These are phyloP conservation scores for Nemania sp. DNA, from an alignment of 2,329 filamentous ascomycete genomes.

Conservation along the genomic window DNA sequence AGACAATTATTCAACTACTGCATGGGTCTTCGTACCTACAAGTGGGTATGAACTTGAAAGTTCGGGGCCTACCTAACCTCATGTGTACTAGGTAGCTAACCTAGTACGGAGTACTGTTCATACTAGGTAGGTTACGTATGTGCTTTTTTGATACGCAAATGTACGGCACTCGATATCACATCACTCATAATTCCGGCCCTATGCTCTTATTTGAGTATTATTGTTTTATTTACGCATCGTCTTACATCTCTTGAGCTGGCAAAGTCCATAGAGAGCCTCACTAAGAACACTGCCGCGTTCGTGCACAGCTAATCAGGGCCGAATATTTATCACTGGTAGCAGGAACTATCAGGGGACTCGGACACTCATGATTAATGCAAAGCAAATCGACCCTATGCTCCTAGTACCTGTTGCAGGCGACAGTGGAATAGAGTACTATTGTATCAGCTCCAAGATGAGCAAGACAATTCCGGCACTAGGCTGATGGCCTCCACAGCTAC, in stretches of 20 bases:
- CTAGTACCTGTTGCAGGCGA: constrained; percentile 12
- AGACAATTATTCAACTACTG: neutral
- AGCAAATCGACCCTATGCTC: constrained; percentile 8
- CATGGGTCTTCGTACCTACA: too few relatives aligned
- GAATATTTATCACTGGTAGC: neutral
- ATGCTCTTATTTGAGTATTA: constrained; percentile 6
- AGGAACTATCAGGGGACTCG: constrained; percentile 5
- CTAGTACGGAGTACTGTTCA: too few relatives aligned
- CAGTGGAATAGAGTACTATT: neutral
- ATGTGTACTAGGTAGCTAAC: too few relatives aligned
- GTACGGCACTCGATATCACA: neutral
- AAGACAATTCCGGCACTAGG: neutral
- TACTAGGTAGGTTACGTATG: too few relatives aligned
- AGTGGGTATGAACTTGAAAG: too few relatives aligned
- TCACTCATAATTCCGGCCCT: neutral
- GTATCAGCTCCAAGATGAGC: neutral
- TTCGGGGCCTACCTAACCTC: too few relatives aligned
- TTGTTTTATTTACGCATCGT: constrained; percentile 21
- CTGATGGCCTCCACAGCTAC: constrained; percentile 14
- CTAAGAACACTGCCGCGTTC: neutral
- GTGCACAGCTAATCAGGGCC: constrained; percentile 9
- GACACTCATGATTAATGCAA: neutral
- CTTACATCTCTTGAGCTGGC: constrained; percentile 2
- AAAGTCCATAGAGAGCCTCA: neutral
- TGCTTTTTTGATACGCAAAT: neutral